Evolutionary conservation across 345 rosid species (phyloP).

Genomic region (Euphorbia lathyris): DNA sequence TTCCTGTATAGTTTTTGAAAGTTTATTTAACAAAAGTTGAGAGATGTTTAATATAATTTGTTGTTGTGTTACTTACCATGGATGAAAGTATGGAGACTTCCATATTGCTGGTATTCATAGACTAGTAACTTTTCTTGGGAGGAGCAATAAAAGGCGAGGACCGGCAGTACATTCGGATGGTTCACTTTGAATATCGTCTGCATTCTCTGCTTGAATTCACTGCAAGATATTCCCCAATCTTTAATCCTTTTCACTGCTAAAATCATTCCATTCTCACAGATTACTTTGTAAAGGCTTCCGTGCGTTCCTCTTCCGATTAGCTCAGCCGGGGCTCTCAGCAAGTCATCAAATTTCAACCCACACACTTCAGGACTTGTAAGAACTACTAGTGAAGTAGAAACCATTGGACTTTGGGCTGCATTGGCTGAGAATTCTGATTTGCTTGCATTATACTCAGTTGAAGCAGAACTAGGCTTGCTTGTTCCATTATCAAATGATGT

Average conservation of each 20-base stretch:
- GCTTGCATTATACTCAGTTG: slow-evolving; percentile 24
- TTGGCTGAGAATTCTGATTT: slow-evolving; percentile 28
- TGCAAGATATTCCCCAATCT: slow-evolving; percentile 43
- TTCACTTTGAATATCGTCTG: slow-evolving; percentile 37
- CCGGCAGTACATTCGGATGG: slow-evolving; percentile 51
- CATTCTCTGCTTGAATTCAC: slow-evolving; percentile 51
- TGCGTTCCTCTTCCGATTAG: slow-evolving; percentile 53
- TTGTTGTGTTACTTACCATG: slow-evolving; percentile 50
- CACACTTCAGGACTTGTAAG: slow-evolving; percentile 43
- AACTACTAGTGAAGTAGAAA: slow-evolving; percentile 40
- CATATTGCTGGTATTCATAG: slow-evolving; percentile 48
- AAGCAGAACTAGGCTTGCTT: slow-evolving; percentile 19
- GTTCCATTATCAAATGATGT: slow-evolving; percentile 27
- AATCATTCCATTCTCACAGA: slow-evolving; percentile 33
- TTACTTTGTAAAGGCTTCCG: slow-evolving; percentile 51
- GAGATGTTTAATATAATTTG: too few species aligned
- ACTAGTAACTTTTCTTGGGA: slow-evolving; percentile 54
- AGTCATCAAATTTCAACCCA: slow-evolving; percentile 49
- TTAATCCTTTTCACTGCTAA: slow-evolving; percentile 63
- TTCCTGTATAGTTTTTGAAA: slow-evolving; percentile 24
- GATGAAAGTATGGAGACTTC: slow-evolving; percentile 50
- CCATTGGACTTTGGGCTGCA: slow-evolving; percentile 26
- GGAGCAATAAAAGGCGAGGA: slow-evolving; percentile 50
- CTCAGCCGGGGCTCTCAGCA: slow-evolving; percentile 63
- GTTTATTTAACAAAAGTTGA: too few species aligned